Evolutionary conservation across 139 green algal species (phyloP), one percentile per base, ranked within the genome.

Genomic region (Coccomyxa sp.): DNA sequence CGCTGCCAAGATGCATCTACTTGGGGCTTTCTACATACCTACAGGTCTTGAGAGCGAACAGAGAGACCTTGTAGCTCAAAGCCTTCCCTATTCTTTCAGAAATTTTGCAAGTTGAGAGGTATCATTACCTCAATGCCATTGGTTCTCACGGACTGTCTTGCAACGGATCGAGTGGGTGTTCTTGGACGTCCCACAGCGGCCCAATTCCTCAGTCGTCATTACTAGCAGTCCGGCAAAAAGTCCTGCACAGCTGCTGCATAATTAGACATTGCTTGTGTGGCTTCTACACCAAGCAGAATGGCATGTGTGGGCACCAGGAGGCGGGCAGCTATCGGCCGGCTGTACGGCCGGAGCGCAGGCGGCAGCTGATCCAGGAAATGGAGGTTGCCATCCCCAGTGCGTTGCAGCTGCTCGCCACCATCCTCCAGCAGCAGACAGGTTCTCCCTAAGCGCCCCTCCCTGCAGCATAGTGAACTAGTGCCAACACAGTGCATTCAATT

Each of bases 341-440:
- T 13, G 86, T 98, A 63, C 82, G 92, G 18, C 95, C 95, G 1
- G 94, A 97, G 85, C 86, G 95, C 75, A 88, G 94, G 80, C 88
- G 92, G 0, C 82, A 91, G 51, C 91, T 94, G 74, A 38, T 82
- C 13, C 76, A 85, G 27, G 95, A 98, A 87, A 89, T 97, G 77
- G 59, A 88, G 30, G 83, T 86, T 0, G 67, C 78, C 13, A 71
- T 79, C 0, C 85, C 88, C 1, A 68, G 87, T 0, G 93, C 92
- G 11, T 83, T 98, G 51, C 85, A 93, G 18, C 82, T 98, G 28
- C 90, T 98, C 21, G 87, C 87, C 17, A 76, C 76, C 13, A 91
- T 86, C 85, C 86, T 91, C 38, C 67, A 82, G 14, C 71, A 86
- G 79, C 28, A 23, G 1, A 25, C 63, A 71, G 63, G 63, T 71